Conservation (phyloP, 2,329 filamentous ascomycete species). For the Colletotrichum sp. region DNA sequence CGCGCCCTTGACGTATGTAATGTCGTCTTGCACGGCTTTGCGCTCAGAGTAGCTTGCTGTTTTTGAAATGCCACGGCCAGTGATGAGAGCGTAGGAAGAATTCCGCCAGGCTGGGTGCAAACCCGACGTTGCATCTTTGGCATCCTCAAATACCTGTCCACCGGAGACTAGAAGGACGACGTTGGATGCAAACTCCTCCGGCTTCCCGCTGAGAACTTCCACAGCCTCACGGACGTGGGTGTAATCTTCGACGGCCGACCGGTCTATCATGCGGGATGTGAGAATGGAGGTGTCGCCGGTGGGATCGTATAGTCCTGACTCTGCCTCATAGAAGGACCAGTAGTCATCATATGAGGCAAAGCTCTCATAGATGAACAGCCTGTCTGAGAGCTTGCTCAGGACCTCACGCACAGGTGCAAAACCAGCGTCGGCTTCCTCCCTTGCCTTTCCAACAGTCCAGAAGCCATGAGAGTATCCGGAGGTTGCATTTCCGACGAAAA, state of each 20-base stretch:
- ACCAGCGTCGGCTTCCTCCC: slow-evolving; percentile 23
- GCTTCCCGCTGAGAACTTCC: slow-evolving; percentile 27
- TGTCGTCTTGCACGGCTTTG: slow-evolving; percentile 25
- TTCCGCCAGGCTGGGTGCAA: slow-evolving; percentile 22
- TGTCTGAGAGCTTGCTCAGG: slow-evolving; percentile 22
- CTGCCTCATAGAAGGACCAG: slow-evolving; percentile 31
- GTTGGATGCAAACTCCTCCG: slow-evolving; percentile 25
- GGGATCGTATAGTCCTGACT: slow-evolving; percentile 26
- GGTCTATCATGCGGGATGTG: slow-evolving; percentile 31
- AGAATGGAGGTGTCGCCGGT: slow-evolving; percentile 24
- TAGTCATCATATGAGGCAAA: slow-evolving; percentile 30
- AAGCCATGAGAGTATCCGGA: slow-evolving; percentile 32
- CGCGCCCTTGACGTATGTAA: slow-evolving; percentile 31
- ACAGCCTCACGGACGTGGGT: slow-evolving; percentile 25
- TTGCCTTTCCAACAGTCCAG: slow-evolving; percentile 29
- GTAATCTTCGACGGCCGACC: slow-evolving; percentile 21
- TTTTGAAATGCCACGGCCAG: slow-evolving; percentile 24
- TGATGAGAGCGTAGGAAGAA: neutral
- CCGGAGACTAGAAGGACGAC: slow-evolving; percentile 31
- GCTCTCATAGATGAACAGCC: slow-evolving; percentile 23
- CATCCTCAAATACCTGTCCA: slow-evolving; percentile 31
- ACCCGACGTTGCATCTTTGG: slow-evolving; percentile 26
- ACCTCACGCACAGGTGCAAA: slow-evolving; percentile 22
- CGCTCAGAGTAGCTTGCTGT: slow-evolving; percentile 21
- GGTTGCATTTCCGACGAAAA: slow-evolving; percentile 26